Conservation (phyloP, 208 protist species). For the Angomonas deanei region DNA sequence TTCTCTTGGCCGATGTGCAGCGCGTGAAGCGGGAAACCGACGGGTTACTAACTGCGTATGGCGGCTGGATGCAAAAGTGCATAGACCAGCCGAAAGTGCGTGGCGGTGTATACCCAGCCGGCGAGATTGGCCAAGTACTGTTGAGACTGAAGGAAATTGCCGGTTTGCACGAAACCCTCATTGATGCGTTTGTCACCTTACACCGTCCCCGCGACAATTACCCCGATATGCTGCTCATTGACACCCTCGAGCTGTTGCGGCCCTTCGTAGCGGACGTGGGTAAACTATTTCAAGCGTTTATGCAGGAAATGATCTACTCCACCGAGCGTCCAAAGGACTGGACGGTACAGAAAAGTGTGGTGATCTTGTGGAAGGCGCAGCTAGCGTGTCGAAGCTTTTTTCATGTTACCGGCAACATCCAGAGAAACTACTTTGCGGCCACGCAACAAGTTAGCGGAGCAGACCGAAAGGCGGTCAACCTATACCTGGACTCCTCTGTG, state of each 20-base stretch:
- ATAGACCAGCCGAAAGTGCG: slow-evolving; percentile 35
- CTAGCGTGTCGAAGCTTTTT: slow-evolving; percentile 16
- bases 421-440: slow-evolving; percentile 48
- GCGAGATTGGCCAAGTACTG: slow-evolving; percentile 25
- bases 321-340: slow-evolving; percentile 36
- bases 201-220: slow-evolving; percentile 34
- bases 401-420: slow-evolving; percentile 40
- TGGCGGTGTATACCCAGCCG: slow-evolving; percentile 27
- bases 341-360: slow-evolving; percentile 32
- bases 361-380: slow-evolving; percentile 28
- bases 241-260: slow-evolving; percentile 38
- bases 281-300: slow-evolving; percentile 30
- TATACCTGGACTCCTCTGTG: slow-evolving; percentile 26
- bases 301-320: slow-evolving; percentile 64
- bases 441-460: slow-evolving; percentile 18
- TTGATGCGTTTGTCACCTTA: slow-evolving; percentile 20
- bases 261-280: slow-evolving; percentile 40
- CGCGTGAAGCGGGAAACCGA: neutral
- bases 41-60: slow-evolving; percentile 6
- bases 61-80: slow-evolving; percentile 16
- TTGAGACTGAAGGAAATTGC: slow-evolving; percentile 31
- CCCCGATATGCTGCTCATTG: slow-evolving; percentile 23
- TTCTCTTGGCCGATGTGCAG: neutral
- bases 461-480: slow-evolving; percentile 27
- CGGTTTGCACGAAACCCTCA: slow-evolving; percentile 44